Percentiles rank a stretch among this genome's conserved stretches.
These are phyloP conservation scores for Aspergillus kassunensis DNA, from an alignment of 495 filamentous ascomycete species.

Conservation along the genomic window DNA sequence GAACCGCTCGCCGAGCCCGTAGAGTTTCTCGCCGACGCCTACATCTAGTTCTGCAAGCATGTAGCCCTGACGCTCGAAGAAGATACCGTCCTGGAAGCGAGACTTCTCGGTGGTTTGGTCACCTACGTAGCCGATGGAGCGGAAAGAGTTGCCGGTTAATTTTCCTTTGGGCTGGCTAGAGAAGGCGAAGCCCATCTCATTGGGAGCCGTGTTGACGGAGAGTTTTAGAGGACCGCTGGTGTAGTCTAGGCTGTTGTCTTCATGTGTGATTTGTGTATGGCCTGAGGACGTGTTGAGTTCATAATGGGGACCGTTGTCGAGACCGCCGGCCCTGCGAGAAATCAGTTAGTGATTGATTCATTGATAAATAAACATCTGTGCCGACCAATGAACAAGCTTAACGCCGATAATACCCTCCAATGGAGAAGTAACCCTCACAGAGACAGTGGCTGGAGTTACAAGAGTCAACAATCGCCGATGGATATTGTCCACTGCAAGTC, in stretches of 20 bases:
- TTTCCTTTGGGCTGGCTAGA: constrained; percentile 39
- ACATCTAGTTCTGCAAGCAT: constrained; percentile 62
- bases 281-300: constrained; percentile 49
- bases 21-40: constrained; percentile 62
- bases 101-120: constrained; percentile 49
- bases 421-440: constrained; percentile 45
- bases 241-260: constrained; percentile 46
- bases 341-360: not conserved
- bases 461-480: not conserved
- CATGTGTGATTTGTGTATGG: constrained; percentile 45
- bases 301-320: constrained; percentile 59
- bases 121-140: constrained; percentile 55
- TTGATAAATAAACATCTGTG: constrained; percentile 16
- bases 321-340: constrained; percentile 31
- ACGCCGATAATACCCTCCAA: constrained; percentile 59
- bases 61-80: constrained; percentile 54
- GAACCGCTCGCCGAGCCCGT: constrained; percentile 68
- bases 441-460: constrained; percentile 21
- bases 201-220: constrained; percentile 46
- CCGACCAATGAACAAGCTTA: constrained; percentile 62
- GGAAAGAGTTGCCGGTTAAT: constrained; percentile 56
- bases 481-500: constrained; percentile 15
- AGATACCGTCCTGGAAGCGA: constrained; percentile 47
- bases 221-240: constrained; percentile 52
- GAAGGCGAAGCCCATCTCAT: constrained; percentile 57